These are phyloP conservation scores for Podaxis sp. DNA, from an alignment of 768 basidiomycete species.

Conservation along the genomic window DNA sequence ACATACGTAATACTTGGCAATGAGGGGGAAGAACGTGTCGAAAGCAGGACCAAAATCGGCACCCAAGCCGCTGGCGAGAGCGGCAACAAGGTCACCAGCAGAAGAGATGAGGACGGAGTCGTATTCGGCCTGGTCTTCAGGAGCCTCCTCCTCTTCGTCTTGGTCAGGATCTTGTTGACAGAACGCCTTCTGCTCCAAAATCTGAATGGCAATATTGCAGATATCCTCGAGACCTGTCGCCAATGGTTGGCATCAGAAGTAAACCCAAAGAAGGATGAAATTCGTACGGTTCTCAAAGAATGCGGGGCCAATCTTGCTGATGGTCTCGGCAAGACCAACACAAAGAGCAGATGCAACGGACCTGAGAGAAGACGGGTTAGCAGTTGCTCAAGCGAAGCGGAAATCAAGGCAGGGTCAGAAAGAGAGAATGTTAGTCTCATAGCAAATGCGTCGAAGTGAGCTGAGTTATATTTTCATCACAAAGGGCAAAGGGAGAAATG, in stretches of 20 bases:
- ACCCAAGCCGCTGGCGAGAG: slow-evolving; percentile 83
- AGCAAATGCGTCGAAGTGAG: slow-evolving; percentile 71
- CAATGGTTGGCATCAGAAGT: slow-evolving; percentile 6
- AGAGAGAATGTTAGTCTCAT: slow-evolving; percentile 46
- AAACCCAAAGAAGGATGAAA: not conserved
- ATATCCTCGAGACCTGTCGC: slow-evolving; percentile 66
- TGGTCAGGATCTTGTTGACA: slow-evolving; percentile 97
- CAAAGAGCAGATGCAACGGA: slow-evolving; percentile 86
- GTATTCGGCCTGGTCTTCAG: slow-evolving; percentile 91
- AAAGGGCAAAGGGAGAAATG: slow-evolving; percentile 9
- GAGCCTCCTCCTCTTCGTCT: slow-evolving; percentile 80
- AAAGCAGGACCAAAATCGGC: slow-evolving; percentile 81
- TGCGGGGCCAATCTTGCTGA: slow-evolving; percentile 87
- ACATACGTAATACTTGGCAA: slow-evolving; percentile 89
- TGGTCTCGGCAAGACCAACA: slow-evolving; percentile 84
- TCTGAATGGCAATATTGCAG: slow-evolving; percentile 75
- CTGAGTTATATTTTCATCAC: slow-evolving; percentile 66
- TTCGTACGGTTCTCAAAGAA: slow-evolving; percentile 74
- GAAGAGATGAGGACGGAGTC: slow-evolving; percentile 94
- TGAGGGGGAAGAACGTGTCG: slow-evolving; percentile 80
- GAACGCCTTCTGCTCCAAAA: slow-evolving; percentile 90
- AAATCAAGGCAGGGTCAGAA: slow-evolving; percentile 26
- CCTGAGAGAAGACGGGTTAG: slow-evolving; percentile 38
- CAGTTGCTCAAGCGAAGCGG: slow-evolving; percentile 3
- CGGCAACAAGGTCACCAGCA: slow-evolving; percentile 90